Conservation (phyloP, 176 grass and related monocot genomes). For the Pontederia paniculata region DNA sequence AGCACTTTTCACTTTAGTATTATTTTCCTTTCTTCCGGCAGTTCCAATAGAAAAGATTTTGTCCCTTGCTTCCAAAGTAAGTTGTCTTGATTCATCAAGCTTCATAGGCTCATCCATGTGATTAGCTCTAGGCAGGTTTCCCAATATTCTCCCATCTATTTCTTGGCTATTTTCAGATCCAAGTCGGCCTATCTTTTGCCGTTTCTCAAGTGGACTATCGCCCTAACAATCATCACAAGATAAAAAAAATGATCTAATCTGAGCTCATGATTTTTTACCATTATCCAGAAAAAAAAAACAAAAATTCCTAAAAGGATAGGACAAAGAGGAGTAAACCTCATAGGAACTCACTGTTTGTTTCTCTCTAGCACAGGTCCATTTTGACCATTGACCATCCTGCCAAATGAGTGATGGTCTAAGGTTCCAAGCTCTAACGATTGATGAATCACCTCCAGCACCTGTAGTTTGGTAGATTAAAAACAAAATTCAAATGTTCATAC, state of each 20-base stretch:
- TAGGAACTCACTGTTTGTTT: conserved; percentile 33
- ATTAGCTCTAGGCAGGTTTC: conserved; percentile 13
- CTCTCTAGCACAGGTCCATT: conserved; percentile 39
- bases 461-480: not conserved
- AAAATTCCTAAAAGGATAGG: not conserved
- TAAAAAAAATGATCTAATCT: not conserved
- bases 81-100: conserved; percentile 23
- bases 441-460: conserved; percentile 37
- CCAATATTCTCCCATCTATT: conserved; percentile 24
- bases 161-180: conserved; percentile 22
- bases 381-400: conserved; percentile 76
- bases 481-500: not conserved
- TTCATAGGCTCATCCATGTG: conserved; percentile 23
- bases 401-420: conserved; percentile 71
- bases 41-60: conserved; percentile 59
- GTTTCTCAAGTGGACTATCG: conserved; percentile 84
- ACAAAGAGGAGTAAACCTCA: conserved; percentile 51
- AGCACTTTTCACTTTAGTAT: conserved; percentile 41
- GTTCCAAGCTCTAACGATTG: conserved; percentile 47
- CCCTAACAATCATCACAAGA: conserved; percentile 30
- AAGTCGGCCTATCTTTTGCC: conserved; percentile 39
- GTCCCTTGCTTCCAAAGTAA: conserved; percentile 51
- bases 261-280: not conserved
- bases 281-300: conserved; percentile 5
- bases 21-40: conserved; percentile 34